Conservation (phyloP, 192 early-diverging fungal genomes). For the Linnemannia exigua region DNA sequence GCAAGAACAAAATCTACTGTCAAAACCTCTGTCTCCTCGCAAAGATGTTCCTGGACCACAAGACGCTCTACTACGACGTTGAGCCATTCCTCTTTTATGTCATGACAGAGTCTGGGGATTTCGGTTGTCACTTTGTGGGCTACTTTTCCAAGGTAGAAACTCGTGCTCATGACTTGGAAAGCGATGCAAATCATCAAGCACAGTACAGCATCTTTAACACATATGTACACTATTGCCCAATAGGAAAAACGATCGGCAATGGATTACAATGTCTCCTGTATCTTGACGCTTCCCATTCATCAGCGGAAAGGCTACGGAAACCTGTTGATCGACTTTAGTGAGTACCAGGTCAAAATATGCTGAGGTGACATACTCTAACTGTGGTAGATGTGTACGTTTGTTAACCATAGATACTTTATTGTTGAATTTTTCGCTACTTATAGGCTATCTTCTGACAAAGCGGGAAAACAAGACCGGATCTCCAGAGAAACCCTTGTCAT, state of each 20-base stretch:
- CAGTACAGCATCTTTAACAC: neutral
- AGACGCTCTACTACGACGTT: constrained; percentile 97
- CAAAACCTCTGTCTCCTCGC: constrained; percentile 96
- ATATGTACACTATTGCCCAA: neutral
- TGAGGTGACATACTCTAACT: neutral
- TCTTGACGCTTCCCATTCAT: constrained; percentile 88
- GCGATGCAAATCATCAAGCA: neutral
- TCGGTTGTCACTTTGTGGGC: constrained; percentile 92
- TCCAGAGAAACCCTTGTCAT: constrained; percentile 93
- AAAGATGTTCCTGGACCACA: constrained; percentile 98
- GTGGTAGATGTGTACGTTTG: neutral
- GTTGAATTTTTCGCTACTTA: neutral
- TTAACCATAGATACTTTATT: neutral
- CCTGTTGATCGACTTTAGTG: constrained; percentile 93
- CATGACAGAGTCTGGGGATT: constrained; percentile 84
- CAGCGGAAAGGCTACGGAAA: constrained; percentile 95
- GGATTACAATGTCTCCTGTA: constrained; percentile 95
- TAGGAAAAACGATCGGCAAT: constrained; percentile 88
- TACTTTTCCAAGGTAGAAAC: constrained; percentile 93
- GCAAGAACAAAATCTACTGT: constrained; percentile 98
- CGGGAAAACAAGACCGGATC: constrained; percentile 84
- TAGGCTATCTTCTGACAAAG: constrained; percentile 86
- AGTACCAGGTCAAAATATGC: neutral
- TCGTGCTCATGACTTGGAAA: neutral
- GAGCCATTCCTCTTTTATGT: constrained; percentile 99